A percentile compares a stretch with the other conserved stretches of the same genome.
Conservation (phyloP, 2,329 filamentous ascomycete genomes). For the Ceratocystis harringtonii region DNA sequence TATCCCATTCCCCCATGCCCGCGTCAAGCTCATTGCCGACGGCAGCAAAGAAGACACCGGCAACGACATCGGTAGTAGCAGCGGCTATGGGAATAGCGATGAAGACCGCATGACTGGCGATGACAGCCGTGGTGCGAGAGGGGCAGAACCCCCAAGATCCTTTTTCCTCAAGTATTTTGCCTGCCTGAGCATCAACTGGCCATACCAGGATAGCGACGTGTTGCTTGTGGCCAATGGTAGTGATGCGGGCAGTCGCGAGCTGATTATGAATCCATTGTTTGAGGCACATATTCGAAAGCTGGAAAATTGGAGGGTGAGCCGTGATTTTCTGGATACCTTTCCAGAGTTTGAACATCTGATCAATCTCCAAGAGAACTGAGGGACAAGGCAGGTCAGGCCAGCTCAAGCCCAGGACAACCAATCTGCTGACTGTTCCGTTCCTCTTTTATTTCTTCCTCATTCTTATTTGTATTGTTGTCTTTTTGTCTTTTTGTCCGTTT, state of each 20-base stretch:
- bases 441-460: not conserved
- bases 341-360: conserved; percentile 28
- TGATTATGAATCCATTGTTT: conserved; percentile 75
- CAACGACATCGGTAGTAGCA: conserved; percentile 21
- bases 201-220: conserved; percentile 58
- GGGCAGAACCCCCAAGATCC: not conserved
- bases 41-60: not conserved
- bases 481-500: not conserved
- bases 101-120: not conserved
- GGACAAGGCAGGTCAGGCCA: too few relatives aligned
- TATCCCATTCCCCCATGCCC: conserved; percentile 63
- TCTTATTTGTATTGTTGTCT: not conserved
- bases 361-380: conserved; percentile 13
- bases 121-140: not conserved
- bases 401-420: too few relatives aligned
- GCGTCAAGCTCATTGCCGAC: conserved; percentile 44
- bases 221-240: conserved; percentile 45
- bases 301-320: conserved; percentile 69
- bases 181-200: conserved; percentile 69
- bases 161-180: conserved; percentile 74
- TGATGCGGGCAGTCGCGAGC: conserved; percentile 28
- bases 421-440: conserved; percentile 1
- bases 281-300: conserved; percentile 61
- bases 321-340: conserved; percentile 49
- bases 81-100: conserved; percentile 24